phyloP scores from a whole-genome alignment of 371 early-diverging fungal genomes.

The Mortierella sp. region DNA sequence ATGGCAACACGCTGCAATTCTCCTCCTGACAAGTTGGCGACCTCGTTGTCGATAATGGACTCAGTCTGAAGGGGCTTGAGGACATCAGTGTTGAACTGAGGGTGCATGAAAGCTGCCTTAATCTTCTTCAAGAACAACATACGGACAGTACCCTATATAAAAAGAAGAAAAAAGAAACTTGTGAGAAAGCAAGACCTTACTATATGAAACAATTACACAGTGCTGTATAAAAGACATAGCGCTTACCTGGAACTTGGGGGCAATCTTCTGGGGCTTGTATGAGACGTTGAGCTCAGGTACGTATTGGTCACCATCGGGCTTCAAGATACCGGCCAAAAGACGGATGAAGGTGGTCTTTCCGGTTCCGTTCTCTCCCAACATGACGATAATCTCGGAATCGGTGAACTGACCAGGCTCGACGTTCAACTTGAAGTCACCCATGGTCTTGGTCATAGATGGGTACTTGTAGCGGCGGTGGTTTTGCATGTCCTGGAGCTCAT shows the following conservation, averaged over 20 bases:
- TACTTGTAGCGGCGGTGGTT: constrained; percentile 85
- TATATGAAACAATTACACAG: neutral
- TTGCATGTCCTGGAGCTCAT: constrained; percentile 70
- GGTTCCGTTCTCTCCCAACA: constrained; percentile 99
- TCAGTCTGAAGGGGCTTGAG: constrained; percentile 97
- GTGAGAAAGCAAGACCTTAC: neutral
- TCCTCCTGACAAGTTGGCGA: constrained; percentile 97
- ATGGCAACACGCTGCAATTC: constrained; percentile 99
- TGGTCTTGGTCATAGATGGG: constrained; percentile 89
- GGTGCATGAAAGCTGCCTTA: constrained; percentile 91
- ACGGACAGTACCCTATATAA: constrained; percentile 89
- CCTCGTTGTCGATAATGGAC: constrained; percentile 94
- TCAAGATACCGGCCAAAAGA: constrained; percentile 93
- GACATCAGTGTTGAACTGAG: constrained; percentile 98
- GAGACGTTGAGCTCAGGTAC: constrained; percentile 93
- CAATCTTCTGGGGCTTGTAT: constrained; percentile 99
- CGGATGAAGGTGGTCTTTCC: constrained; percentile 99
- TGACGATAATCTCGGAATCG: constrained; percentile 99
- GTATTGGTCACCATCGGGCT: constrained; percentile 85
- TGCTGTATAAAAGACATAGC: neutral
- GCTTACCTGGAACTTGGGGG: constrained; percentile 88
- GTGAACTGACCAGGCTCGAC: constrained; percentile 93
- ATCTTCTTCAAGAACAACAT: constrained; percentile 97
- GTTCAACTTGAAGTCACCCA: constrained; percentile 88
- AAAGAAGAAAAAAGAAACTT: neutral